A percentile compares a stretch with the other conserved stretches of the same genome.
phyloP scores from a whole-genome alignment of 371 early-diverging fungal species.

The Zychaea mexicana region DNA sequence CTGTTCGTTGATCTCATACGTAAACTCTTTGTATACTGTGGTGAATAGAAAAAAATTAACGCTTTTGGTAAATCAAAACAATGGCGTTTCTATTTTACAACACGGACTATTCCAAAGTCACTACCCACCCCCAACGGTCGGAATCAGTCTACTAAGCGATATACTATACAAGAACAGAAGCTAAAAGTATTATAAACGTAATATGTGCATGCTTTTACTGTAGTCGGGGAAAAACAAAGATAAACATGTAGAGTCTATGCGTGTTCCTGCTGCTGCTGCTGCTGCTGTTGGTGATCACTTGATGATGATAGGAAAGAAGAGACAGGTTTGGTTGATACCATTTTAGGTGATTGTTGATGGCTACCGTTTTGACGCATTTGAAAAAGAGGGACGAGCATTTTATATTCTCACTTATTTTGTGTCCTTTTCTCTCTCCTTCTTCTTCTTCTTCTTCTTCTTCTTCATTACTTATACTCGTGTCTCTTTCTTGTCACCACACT shows the following conservation, averaged over 20 bases:
- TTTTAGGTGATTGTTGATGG: constrained; percentile 8
- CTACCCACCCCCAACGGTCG: no score
- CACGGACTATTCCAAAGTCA: not conserved
- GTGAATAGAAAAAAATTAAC: not conserved
- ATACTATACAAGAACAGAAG: no score
- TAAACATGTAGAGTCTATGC: no score
- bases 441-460: not conserved
- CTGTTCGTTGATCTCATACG: not conserved
- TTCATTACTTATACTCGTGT: no score
- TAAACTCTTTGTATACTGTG: not conserved
- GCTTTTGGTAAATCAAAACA: not conserved
- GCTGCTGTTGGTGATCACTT: no score
- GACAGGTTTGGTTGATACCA: not conserved
- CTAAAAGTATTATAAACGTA: no score
- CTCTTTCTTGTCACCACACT: not conserved
- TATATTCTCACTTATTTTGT: not conserved
- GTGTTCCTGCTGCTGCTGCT: no score
- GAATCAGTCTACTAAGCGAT: no score
- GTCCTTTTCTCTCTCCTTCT: not conserved
- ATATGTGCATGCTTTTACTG: not conserved
- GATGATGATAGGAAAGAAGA: not conserved
- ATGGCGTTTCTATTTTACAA: not conserved
- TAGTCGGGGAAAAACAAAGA: not conserved
- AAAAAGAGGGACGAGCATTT: not conserved
- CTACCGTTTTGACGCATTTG: not conserved